Evolutionary conservation across 768 basidiomycete genomes (phyloP).

Genomic region (Lepiota venenata): DNA sequence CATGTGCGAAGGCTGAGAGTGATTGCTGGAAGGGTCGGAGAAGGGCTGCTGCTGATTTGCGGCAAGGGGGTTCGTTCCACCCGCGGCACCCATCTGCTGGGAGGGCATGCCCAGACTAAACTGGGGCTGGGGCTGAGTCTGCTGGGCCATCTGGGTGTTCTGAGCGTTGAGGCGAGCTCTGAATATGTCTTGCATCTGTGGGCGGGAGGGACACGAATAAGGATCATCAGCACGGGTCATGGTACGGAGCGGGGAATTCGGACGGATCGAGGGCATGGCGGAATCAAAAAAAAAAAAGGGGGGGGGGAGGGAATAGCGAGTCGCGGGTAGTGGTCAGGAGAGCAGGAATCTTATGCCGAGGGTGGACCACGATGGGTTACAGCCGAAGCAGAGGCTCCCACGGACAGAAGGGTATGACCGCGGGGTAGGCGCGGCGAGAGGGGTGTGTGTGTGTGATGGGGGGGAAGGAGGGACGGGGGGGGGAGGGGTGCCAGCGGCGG

Average conservation of each 20-base stretch:
- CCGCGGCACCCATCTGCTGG: slow-evolving; percentile 26
- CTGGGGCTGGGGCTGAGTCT: slow-evolving; percentile 42
- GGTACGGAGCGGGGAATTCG: slow-evolving; percentile 15
- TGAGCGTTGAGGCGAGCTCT: slow-evolving; percentile 27
- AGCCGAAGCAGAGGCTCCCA: slow-evolving; percentile 9
- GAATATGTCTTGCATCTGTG: slow-evolving; percentile 8
- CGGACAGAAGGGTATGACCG: background rate
- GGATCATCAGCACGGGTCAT: slow-evolving; percentile 16
- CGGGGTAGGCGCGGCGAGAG: slow-evolving; percentile 8
- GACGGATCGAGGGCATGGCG: slow-evolving; percentile 17
- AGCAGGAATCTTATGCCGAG: background rate
- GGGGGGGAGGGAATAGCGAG: background rate
- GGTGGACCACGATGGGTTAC: slow-evolving; percentile 1
- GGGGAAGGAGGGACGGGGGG: too few species aligned
- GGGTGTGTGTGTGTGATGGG: background rate
- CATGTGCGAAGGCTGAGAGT: slow-evolving; percentile 34
- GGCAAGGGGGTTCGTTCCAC: slow-evolving; percentile 6
- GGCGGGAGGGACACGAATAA: slow-evolving; percentile 20
- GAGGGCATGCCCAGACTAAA: slow-evolving; percentile 32
- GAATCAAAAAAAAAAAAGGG: slow-evolving; percentile 20
- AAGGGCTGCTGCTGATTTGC: slow-evolving; percentile 22
- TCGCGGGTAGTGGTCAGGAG: background rate
- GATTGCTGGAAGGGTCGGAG: slow-evolving; percentile 29
- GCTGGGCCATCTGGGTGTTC: slow-evolving; percentile 41
- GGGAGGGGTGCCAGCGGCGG: too few species aligned